Base-by-base conservation (phyloP, 192 early-diverging fungal species). In the Podila minutissima region DNA sequence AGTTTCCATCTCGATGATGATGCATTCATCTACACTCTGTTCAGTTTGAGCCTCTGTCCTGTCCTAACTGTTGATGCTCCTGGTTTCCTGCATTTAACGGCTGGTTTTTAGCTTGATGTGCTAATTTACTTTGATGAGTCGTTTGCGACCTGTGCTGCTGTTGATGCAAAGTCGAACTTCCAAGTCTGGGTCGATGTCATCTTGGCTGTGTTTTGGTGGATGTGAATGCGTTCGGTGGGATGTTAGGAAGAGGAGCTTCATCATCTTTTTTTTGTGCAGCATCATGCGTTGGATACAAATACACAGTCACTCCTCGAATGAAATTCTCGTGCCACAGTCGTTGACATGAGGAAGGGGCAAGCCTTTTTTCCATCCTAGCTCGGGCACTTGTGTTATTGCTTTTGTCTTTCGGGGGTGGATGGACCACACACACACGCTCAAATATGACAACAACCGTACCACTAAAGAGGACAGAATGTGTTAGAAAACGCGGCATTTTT, bases 121-220 rank as follows among this genome's bases (percentile, higher is more conserved):
- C 26, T 1, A 26, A 61, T 19, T 26, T 79, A 72, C 75, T 72
- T 53, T 72, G 75, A 62, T 12, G 61, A 62, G 31, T 79, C 26
- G 59, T 31, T 61, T 9, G 26, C 29, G 59, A 61, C 59, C 20
- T 61, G 59, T 61, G 31, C 26, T 19, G 59, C 69, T 63, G 59
- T 50, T 29, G 75, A 59, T 59, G 69, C 51, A 71, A 79, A 79
- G 66, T 79, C 69, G 63, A 79, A 79, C 64, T 77, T 77, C 75
- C 75, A 77, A 26, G 55, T 22, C 37, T 64, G 67, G 35, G 63
- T 9, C 17, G 53, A 55, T 55, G 53, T 26, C 53, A 55, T 55
- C 53, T 55, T 59, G 19, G 67, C 46, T 29, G 53, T 64, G 66
- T 51, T 37, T 37, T 35, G 53, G 28, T 64, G 71, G 65, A 57